These are phyloP conservation scores for Auricularia auricula-judae DNA, from an alignment of 768 basidiomycete genomes.

Conservation along the genomic window DNA sequence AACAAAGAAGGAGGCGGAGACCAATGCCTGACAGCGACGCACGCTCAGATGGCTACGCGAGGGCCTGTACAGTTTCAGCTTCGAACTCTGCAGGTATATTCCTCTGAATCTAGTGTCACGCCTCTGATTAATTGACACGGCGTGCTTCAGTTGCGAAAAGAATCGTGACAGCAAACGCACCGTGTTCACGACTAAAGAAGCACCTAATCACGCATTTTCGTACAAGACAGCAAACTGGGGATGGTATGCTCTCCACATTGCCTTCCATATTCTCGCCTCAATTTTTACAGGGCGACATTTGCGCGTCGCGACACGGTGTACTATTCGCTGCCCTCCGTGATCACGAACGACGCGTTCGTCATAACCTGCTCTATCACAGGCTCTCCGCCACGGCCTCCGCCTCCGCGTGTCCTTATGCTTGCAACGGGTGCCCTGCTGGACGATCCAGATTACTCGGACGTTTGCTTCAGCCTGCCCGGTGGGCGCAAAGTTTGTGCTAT, in stretches of 20 bases:
- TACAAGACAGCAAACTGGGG: slow-evolving; percentile 84
- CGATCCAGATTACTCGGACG: slow-evolving; percentile 76
- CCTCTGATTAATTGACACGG: neutral
- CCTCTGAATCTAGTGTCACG: no score
- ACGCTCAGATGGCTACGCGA: slow-evolving; percentile 65
- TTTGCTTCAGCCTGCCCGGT: slow-evolving; percentile 64
- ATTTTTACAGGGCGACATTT: slow-evolving; percentile 58
- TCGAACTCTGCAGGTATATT: slow-evolving; percentile 57
- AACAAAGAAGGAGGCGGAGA: neutral
- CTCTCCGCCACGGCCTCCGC: slow-evolving; percentile 34
- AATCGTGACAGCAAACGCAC: slow-evolving; percentile 32
- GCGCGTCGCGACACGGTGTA: slow-evolving; percentile 61
- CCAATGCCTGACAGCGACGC: neutral
- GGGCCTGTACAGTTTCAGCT: slow-evolving; percentile 76
- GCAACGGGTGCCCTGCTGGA: slow-evolving; percentile 67
- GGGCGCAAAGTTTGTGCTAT: slow-evolving; percentile 53
- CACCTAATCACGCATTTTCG: slow-evolving; percentile 72
- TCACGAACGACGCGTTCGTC: slow-evolving; percentile 49
- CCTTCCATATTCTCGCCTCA: neutral
- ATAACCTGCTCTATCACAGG: slow-evolving; percentile 68
- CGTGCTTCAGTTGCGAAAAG: slow-evolving; percentile 10
- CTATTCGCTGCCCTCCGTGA: slow-evolving; percentile 42
- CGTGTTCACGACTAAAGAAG: slow-evolving; percentile 60
- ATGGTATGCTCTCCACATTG: slow-evolving; percentile 37
- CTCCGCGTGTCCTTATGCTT: slow-evolving; percentile 45